phyloP scores from a whole-genome alignment of 768 basidiomycete genomes.

The Cystofilobasidium macerans region DNA sequence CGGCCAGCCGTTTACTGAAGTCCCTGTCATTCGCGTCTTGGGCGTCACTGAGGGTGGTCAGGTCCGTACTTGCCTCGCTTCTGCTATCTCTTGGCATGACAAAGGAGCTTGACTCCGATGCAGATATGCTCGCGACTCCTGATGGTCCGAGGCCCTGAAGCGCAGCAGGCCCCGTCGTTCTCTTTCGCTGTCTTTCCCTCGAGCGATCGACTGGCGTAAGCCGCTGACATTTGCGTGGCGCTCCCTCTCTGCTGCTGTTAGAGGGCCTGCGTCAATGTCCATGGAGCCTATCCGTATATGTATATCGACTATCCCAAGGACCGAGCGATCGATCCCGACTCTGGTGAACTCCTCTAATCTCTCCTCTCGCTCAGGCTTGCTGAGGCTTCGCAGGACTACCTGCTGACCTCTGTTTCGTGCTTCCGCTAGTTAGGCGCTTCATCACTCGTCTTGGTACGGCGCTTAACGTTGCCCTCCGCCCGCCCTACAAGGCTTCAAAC shows the following conservation, averaged over 20 bases:
- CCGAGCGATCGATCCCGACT: conserved; percentile 49
- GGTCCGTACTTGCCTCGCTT: conserved; percentile 13
- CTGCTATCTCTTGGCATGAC: too few relatives aligned
- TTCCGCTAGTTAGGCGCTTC: conserved; percentile 55
- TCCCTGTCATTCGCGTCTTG: conserved; percentile 76
- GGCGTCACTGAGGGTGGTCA: conserved; percentile 66
- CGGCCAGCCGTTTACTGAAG: conserved; percentile 43
- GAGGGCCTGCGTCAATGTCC: conserved; percentile 76
- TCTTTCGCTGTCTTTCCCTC: too few relatives aligned
- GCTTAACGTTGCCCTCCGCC: conserved; percentile 70
- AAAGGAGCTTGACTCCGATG: too few relatives aligned
- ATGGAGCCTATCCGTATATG: conserved; percentile 90
- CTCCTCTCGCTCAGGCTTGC: conserved; percentile 2
- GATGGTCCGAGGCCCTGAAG: neutral
- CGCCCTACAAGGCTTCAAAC: conserved; percentile 43
- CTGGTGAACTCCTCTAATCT: conserved; percentile 45
- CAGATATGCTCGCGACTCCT: too few relatives aligned
- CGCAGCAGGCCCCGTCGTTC: neutral
- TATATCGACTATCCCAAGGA: conserved; percentile 63
- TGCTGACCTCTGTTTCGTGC: neutral
- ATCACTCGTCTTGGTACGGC: conserved; percentile 58
- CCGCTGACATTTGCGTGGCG: neutral
- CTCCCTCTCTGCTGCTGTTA: neutral
- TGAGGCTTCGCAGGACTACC: conserved; percentile 24
- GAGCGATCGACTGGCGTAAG: too few relatives aligned